phyloP scores from a whole-genome alignment of 164 flowering plant genomes.

The Umbellularia californica region DNA sequence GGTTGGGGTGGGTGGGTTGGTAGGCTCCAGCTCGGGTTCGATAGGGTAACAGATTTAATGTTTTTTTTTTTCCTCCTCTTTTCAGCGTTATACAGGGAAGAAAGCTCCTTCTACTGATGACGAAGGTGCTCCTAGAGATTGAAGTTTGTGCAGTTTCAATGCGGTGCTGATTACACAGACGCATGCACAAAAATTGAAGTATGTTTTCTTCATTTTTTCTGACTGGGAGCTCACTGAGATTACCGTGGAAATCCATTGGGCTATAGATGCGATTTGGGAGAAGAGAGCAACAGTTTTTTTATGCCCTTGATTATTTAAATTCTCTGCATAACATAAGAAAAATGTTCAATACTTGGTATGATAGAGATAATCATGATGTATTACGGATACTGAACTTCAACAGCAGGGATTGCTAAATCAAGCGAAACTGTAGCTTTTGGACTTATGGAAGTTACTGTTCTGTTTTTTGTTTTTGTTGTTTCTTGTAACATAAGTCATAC shows the following conservation, averaged over 20 bases:
- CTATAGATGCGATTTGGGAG: neutral
- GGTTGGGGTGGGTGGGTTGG: too few relatives aligned
- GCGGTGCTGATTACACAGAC: neutral
- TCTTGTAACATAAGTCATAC: too few relatives aligned
- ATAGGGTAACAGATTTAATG: too few relatives aligned
- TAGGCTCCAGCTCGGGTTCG: too few relatives aligned
- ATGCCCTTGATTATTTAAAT: neutral
- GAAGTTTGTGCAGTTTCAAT: slow-evolving; percentile 1
- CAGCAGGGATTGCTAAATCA: neutral
- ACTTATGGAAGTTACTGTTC: too few relatives aligned
- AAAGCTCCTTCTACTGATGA: slow-evolving; percentile 19
- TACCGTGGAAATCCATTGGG: neutral
- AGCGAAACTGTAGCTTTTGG: too few relatives aligned
- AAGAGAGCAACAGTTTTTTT: neutral
- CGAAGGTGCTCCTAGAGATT: slow-evolving; percentile 11
- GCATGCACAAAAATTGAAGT: neutral
- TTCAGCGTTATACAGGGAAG: slow-evolving; percentile 31
- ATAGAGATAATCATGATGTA: neutral
- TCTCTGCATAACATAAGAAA: neutral
- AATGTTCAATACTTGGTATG: neutral
- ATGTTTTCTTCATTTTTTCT: neutral
- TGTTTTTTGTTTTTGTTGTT: too few relatives aligned
- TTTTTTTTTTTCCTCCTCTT: slow-evolving; percentile 3
- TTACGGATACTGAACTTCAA: neutral
- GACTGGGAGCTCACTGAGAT: neutral